Percentiles rank a stretch among this genome's conserved stretches.
Evolutionary conservation across 805 yeast genomes (phyloP).

Genomic region (Kodamaea laetipori): DNA sequence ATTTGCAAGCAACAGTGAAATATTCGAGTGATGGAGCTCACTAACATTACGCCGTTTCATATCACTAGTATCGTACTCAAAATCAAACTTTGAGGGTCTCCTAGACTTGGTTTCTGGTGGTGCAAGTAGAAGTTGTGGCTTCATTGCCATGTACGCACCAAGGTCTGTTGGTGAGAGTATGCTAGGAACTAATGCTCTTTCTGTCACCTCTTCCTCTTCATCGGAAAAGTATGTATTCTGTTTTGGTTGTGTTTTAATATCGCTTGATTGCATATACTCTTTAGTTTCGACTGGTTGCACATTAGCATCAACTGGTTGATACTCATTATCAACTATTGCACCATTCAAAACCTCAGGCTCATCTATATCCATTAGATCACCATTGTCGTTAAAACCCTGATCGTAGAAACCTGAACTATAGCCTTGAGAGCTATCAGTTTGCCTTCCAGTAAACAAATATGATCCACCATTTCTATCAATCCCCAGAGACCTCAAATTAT

Average conservation of each 20-base stretch:
- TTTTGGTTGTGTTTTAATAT: background rate
- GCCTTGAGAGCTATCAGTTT: too few relatives aligned
- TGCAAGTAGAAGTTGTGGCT: constrained; percentile 31
- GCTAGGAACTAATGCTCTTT: constrained; percentile 10
- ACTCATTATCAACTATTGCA: too few relatives aligned
- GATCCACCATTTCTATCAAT: background rate
- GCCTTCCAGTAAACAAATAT: background rate
- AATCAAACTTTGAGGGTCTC: constrained; percentile 18
- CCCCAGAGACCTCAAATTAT: background rate
- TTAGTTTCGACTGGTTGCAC: too few relatives aligned
- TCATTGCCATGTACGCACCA: constrained; percentile 43
- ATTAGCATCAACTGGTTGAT: too few relatives aligned
- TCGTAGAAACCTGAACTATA: background rate
- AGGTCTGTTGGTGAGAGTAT: constrained; percentile 41
- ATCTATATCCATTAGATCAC: constrained; percentile 25
- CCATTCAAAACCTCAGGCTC: constrained; percentile 1
- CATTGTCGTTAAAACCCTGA: constrained; percentile 10
- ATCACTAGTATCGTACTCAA: constrained; percentile 30
- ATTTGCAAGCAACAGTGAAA: constrained; percentile 12
- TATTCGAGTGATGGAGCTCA: constrained; percentile 8
- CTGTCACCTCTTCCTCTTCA: background rate
- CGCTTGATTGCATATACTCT: too few relatives aligned
- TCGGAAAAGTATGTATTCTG: background rate
- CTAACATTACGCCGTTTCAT: constrained; percentile 11
- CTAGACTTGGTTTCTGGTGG: constrained; percentile 21